phyloP scores from a whole-genome alignment of 2,329 filamentous ascomycete species.

The Alternaria incomplexa region DNA sequence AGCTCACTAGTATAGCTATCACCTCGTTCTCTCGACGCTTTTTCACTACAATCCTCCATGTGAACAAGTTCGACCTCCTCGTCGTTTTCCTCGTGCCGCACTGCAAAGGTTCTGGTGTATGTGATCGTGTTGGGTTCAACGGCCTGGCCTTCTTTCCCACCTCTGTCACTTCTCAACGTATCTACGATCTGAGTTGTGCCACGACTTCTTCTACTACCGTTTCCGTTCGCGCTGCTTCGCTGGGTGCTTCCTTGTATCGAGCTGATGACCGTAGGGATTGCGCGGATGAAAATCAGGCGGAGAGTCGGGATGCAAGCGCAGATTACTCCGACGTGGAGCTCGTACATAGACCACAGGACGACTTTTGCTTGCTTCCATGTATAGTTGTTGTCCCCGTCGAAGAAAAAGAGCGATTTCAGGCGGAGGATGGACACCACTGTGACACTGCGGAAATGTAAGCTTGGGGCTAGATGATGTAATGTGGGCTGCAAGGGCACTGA shows the following conservation, averaged over 20 bases:
- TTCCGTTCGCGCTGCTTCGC: background rate
- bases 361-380: slow-evolving; percentile 37
- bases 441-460: background rate
- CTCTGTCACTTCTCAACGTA: background rate
- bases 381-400: slow-evolving; percentile 48
- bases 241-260: slow-evolving; percentile 20
- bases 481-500: background rate
- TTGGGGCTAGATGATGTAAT: too few relatives aligned
- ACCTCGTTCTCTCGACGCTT: background rate
- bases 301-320: slow-evolving; percentile 52
- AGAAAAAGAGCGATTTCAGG: slow-evolving; percentile 49
- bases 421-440: slow-evolving; percentile 50
- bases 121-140: slow-evolving; percentile 3
- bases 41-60: background rate
- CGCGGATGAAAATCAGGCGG: slow-evolving; percentile 41
- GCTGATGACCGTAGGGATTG: slow-evolving; percentile 41
- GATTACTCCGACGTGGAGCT: slow-evolving; percentile 38
- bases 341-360: slow-evolving; percentile 22
- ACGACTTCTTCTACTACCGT: slow-evolving; percentile 18
- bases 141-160: background rate
- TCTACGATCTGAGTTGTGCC: slow-evolving; percentile 16
- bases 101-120: slow-evolving; percentile 6
- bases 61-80: background rate
- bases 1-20: background rate
- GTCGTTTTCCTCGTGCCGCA: slow-evolving; percentile 6